These are phyloP conservation scores for Pterocarpus santalinus DNA, from an alignment of 306 rosid genomes.

Conservation along the genomic window DNA sequence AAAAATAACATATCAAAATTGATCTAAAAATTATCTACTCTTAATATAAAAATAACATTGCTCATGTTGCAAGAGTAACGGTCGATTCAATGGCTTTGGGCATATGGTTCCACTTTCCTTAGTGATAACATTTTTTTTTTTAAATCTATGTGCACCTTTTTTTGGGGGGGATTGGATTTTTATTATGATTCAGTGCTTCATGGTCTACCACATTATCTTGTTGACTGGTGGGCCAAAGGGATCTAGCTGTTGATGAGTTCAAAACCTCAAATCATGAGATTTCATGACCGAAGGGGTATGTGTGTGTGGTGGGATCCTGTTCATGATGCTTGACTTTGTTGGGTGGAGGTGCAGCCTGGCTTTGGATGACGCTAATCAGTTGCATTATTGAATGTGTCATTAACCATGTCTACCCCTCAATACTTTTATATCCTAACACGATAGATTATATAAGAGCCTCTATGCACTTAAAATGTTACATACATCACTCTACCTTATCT, in stretches of 20 bases:
- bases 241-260: slow-evolving; percentile 39
- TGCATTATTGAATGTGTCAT: too few species aligned
- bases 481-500: too few species aligned
- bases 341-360: neutral
- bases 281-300: too few species aligned
- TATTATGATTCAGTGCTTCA: neutral
- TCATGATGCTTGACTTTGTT: neutral
- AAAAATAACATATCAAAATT: too few species aligned
- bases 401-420: too few species aligned
- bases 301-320: neutral
- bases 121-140: neutral
- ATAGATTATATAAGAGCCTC: too few species aligned
- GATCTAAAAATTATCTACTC: neutral
- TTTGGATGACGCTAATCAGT: too few species aligned
- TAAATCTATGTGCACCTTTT: too few species aligned
- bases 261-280: slow-evolving; percentile 31
- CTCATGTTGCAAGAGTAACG: slow-evolving; percentile 40
- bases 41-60: neutral
- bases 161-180: neutral
- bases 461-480: too few species aligned
- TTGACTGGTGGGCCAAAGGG: slow-evolving; percentile 38
- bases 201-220: slow-evolving; percentile 18
- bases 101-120: slow-evolving; percentile 45
- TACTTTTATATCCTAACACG: too few species aligned
- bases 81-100: slow-evolving; percentile 52